Percentiles rank a stretch among this genome's conserved stretches.
These are phyloP conservation scores for Brassica cretica DNA, from an alignment of 345 rosid genomes.

Conservation along the genomic window DNA sequence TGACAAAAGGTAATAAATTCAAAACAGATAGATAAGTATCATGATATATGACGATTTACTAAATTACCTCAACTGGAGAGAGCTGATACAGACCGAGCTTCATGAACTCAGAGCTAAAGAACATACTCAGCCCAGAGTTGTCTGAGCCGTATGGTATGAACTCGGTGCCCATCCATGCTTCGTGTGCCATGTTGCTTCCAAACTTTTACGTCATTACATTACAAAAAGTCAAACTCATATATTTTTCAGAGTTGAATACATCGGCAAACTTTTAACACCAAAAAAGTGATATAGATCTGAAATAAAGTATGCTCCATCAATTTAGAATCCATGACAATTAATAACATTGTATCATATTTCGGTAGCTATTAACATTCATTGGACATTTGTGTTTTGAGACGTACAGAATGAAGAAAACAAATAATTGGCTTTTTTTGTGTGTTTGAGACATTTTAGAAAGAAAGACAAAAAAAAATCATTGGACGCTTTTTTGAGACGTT, in stretches of 20 bases:
- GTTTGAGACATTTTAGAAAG: background rate
- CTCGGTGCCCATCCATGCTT: conserved; percentile 33
- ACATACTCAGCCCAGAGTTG: conserved; percentile 19
- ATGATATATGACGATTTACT: background rate
- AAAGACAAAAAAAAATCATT: background rate
- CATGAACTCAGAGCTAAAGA: conserved; percentile 36
- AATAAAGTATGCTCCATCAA: background rate
- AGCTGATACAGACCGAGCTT: conserved; percentile 33
- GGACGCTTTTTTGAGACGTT: background rate
- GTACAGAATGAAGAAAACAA: background rate
- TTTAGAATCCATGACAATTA: background rate
- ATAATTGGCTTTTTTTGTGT: background rate
- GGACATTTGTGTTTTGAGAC: background rate
- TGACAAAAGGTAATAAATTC: background rate
- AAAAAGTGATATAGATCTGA: background rate
- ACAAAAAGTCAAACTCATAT: background rate
- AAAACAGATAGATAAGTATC: background rate
- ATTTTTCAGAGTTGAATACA: background rate
- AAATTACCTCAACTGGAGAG: conserved; percentile 32
- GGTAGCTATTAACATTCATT: background rate
- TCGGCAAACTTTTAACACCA: background rate
- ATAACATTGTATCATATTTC: background rate
- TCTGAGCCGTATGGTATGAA: conserved; percentile 34
- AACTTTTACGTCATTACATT: conserved; percentile 12
- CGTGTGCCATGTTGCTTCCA: conserved; percentile 12